phyloP scores from a whole-genome alignment of 352 stramenopile species.

The Pythium phragmiticola region DNA sequence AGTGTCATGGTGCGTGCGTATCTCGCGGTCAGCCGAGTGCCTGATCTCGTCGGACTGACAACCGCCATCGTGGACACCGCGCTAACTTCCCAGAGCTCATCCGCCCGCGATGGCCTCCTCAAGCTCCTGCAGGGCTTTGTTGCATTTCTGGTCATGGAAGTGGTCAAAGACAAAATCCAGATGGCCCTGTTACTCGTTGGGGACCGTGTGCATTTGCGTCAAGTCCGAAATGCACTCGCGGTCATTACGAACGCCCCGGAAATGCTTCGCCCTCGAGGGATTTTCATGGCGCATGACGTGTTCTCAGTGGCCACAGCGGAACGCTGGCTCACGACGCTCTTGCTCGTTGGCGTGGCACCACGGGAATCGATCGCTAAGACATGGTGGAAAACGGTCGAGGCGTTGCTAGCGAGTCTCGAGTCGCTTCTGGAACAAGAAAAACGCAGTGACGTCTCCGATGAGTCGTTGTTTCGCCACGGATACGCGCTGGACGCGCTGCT shows the following conservation, averaged over 20 bases:
- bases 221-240: constrained; percentile 14
- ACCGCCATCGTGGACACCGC: constrained; percentile 6
- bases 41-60: constrained; percentile 21
- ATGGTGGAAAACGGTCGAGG: background rate
- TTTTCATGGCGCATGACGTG: constrained; percentile 1
- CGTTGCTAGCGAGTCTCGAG: constrained; percentile 13
- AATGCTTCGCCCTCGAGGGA: background rate
- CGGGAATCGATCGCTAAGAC: background rate
- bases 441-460: background rate
- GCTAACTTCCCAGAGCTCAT: background rate
- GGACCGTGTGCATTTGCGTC: background rate
- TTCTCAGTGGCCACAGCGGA: constrained; percentile 11
- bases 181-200: constrained; percentile 11
- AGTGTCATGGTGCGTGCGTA: constrained; percentile 26
- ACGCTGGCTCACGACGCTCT: constrained; percentile 11
- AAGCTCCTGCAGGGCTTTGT: constrained; percentile 20
- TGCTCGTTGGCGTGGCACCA: background rate
- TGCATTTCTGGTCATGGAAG: constrained; percentile 13
- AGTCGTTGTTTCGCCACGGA: background rate
- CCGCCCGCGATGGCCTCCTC: constrained; percentile 10
- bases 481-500: constrained; percentile 9
- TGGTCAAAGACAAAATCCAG: constrained; percentile 14
- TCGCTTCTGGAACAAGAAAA: background rate
- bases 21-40: constrained; percentile 3
- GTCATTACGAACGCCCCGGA: background rate